Conservation (phyloP, 202 grass and related monocot species). For the Cymbopogon flexuosus region DNA sequence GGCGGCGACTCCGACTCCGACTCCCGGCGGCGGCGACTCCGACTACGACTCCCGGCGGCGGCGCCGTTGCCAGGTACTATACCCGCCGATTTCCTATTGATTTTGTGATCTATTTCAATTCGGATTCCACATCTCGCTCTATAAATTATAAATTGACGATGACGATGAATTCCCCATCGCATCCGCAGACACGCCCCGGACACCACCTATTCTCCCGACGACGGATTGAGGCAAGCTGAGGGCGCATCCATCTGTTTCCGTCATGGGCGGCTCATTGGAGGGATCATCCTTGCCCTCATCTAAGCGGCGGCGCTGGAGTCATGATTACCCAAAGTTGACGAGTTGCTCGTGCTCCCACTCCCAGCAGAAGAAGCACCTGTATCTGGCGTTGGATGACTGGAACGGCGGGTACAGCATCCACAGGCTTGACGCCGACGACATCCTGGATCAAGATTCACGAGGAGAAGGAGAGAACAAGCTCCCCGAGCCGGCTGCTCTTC, state of each 20-base stretch:
- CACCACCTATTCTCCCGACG: too few relatives aligned
- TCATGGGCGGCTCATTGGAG: not conserved
- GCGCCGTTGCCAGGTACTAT: too few relatives aligned
- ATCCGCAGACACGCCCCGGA: too few relatives aligned
- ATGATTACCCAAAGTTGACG: not conserved
- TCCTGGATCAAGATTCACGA: not conserved
- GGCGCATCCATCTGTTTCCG: not conserved
- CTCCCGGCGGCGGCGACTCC: too few relatives aligned
- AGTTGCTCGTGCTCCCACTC: too few relatives aligned
- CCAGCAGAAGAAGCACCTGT: not conserved
- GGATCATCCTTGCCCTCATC: not conserved
- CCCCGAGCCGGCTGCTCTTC: not conserved
- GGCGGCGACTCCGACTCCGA: too few relatives aligned
- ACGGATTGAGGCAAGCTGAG: not conserved
- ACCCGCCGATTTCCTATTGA: too few relatives aligned
- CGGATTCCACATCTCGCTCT: too few relatives aligned
- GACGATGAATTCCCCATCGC: too few relatives aligned
- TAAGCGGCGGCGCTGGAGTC: not conserved
- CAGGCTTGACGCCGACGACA: not conserved
- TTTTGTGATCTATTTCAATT: too few relatives aligned
- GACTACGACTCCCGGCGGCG: too few relatives aligned
- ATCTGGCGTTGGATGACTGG: slow-evolving; percentile 3
- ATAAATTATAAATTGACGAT: too few relatives aligned
- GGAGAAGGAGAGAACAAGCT: not conserved
- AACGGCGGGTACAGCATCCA: not conserved